Evolutionary conservation across 139 green algal genomes (phyloP), one percentile per base, ranked within the genome.

Genomic region (Diplosphaera chodatii): DNA sequence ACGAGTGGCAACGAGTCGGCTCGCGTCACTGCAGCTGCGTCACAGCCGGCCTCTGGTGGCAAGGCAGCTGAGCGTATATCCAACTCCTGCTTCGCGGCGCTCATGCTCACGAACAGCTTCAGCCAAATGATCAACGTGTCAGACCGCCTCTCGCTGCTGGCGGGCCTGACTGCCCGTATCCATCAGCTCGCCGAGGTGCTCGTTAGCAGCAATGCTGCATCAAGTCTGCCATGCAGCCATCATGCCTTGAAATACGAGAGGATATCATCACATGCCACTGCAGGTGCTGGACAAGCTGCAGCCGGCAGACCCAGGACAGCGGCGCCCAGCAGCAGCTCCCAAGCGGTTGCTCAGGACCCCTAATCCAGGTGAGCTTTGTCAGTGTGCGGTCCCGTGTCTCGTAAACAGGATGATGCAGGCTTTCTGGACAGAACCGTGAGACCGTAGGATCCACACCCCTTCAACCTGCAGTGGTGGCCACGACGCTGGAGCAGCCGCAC

Each of bases 21-120:
- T n/a, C n/a, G n/a, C n/a, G n/a, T n/a, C 18, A 27, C 22, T 55
- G 41, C 34, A 22, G 32, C 67, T 65, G 67, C 29, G 29, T 23
- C 31, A 18, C 10, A 25, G 16, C 16, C 16, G 16, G 48, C 16
- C 18, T 59, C 48, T 25, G 48, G 69, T 20, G 85, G 85, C 30
- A 40, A 76, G n/a, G 40, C 79, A 25, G 87, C 88, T 18, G 55
- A 86, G 68, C 84, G 87, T 40, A 75, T 93, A 5, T 85, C 74
- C 33, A 89, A 91, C 32, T 82, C 88, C 5, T 88, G 86, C 3
- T 93, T 93, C 40, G 84, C 83, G 32, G 84, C 81, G 22, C 78
- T 91, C 20, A 74, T 67, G 4, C 78, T 90, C 20, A 83, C 89
- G 56, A 85, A 86, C 80, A 84, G 75, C 55, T 85, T 91, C 71